A percentile compares a stretch with the other conserved stretches of the same genome.
These are phyloP conservation scores for Yarrowia sp. DNA, from an alignment of 805 yeast species.

Conservation along the genomic window DNA sequence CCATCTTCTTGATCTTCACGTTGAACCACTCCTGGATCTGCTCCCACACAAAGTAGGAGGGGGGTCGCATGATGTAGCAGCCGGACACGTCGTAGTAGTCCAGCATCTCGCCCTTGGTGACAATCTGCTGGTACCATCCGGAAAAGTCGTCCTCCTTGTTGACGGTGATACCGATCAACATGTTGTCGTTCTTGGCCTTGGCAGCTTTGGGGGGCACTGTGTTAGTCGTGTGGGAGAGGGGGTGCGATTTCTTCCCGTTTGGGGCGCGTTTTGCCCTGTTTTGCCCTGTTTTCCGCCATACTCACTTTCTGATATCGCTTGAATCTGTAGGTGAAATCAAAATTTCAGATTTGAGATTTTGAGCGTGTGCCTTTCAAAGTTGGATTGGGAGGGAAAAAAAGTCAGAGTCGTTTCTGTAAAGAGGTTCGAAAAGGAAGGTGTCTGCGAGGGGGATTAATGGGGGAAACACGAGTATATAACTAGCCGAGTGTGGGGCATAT, in stretches of 20 bases:
- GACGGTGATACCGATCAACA: constrained; percentile 93
- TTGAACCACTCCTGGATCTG: constrained; percentile 88
- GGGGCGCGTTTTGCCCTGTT: not conserved
- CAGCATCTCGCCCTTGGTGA: constrained; percentile 96
- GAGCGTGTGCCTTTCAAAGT: constrained; percentile 33
- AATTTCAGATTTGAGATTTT: constrained; percentile 35
- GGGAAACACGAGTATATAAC: too few species aligned
- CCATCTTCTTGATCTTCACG: constrained; percentile 77
- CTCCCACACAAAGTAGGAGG: constrained; percentile 95
- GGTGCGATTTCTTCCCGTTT: not conserved
- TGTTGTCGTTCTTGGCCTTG: constrained; percentile 42
- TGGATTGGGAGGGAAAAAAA: constrained; percentile 19
- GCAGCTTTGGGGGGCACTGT: constrained; percentile 48
- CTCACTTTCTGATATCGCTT: constrained; percentile 20
- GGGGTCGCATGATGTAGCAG: constrained; percentile 96
- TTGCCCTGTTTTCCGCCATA: not conserved
- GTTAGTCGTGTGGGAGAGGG: not conserved
- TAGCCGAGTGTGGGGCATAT: too few species aligned
- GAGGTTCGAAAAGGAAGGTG: constrained; percentile 33
- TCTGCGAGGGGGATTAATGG: constrained; percentile 28
- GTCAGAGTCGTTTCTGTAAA: not conserved
- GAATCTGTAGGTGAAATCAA: constrained; percentile 9
- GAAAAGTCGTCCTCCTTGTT: constrained; percentile 93
- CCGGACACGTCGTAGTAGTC: constrained; percentile 99
- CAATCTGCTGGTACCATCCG: constrained; percentile 95